These are phyloP conservation scores for Liriodendron chinense DNA, from an alignment of 164 flowering plant species.

Conservation along the genomic window DNA sequence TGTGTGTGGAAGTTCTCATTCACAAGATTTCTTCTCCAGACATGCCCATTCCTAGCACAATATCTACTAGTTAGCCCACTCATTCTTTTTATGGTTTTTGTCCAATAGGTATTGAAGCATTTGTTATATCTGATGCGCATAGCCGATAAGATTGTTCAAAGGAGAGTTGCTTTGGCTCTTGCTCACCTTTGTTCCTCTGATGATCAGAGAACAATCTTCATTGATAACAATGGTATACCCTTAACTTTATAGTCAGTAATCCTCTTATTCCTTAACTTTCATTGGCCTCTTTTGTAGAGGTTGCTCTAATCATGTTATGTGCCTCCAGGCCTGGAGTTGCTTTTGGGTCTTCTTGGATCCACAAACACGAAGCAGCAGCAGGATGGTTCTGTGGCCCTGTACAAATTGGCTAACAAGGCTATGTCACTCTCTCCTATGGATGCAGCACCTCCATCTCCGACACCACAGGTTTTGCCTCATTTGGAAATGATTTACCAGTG, in stretches of 20 bases:
- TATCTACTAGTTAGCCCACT: not conserved
- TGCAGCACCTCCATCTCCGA: slow-evolving; percentile 97
- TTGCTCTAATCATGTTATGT: not conserved
- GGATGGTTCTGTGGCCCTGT: slow-evolving; percentile 82
- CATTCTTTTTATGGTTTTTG: slow-evolving; percentile 8
- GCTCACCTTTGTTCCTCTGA: slow-evolving; percentile 93
- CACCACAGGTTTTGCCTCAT: slow-evolving; percentile 59
- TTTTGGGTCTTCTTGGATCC: slow-evolving; percentile 77
- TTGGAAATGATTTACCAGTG: not conserved
- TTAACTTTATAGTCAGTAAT: not conserved
- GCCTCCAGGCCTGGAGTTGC: slow-evolving; percentile 73
- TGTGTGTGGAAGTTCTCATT: not conserved
- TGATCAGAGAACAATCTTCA: slow-evolving; percentile 77
- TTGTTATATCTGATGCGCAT: slow-evolving; percentile 79
- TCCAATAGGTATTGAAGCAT: slow-evolving; percentile 67
- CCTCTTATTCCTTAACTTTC: not conserved
- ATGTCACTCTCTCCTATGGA: slow-evolving; percentile 75
- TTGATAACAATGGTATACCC: slow-evolving; percentile 71
- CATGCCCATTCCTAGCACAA: not conserved
- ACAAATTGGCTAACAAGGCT: slow-evolving; percentile 79
- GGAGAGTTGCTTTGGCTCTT: slow-evolving; percentile 91
- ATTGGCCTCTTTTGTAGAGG: no score
- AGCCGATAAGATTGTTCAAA: slow-evolving; percentile 64
- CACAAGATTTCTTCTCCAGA: not conserved
- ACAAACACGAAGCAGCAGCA: slow-evolving; percentile 64